Conservation (phyloP, 1,284 basidiomycete species). For the Microbotryum saponariae region DNA sequence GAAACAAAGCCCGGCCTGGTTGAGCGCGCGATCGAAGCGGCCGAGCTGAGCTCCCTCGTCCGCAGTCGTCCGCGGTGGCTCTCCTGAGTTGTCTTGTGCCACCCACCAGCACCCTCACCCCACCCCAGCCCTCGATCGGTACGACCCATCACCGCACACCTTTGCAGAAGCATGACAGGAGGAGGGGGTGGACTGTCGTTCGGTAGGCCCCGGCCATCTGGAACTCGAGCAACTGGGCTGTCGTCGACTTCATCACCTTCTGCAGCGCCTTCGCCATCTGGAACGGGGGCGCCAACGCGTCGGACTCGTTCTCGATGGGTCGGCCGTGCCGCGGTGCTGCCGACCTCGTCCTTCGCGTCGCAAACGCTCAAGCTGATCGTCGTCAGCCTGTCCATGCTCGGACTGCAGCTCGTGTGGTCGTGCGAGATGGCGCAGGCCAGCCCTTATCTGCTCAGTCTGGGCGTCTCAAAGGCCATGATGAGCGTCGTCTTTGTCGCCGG, state of each 20-base stretch:
- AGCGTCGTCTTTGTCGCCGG: conserved; percentile 42
- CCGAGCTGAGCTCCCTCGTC: no score
- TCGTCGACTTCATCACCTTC: no score
- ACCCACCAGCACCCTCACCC: neutral
- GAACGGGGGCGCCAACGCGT: neutral
- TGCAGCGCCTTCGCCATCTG: no score
- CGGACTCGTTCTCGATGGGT: conserved; percentile 19
- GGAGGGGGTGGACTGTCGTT: no score
- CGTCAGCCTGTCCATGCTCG: conserved; percentile 15
- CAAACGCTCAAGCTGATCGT: conserved; percentile 7
- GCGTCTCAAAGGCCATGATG: conserved; percentile 33
- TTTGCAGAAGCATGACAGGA: no score
- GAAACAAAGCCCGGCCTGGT: neutral
- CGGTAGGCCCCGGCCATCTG: no score
- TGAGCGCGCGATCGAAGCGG: no score
- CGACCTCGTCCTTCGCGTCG: conserved; percentile 7
- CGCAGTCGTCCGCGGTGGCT: neutral
- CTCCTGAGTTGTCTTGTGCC: neutral
- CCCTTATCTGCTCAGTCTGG: conserved; percentile 36
- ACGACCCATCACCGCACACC: no score
- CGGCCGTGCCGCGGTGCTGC: conserved; percentile 15
- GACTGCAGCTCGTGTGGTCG: conserved; percentile 33
- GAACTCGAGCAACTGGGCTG: no score
- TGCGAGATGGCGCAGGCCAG: conserved; percentile 35
- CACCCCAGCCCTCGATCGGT: no score